Evolutionary conservation across 2,329 filamentous ascomycete genomes (phyloP).

Genomic region (Trichocomaceae sp.): DNA sequence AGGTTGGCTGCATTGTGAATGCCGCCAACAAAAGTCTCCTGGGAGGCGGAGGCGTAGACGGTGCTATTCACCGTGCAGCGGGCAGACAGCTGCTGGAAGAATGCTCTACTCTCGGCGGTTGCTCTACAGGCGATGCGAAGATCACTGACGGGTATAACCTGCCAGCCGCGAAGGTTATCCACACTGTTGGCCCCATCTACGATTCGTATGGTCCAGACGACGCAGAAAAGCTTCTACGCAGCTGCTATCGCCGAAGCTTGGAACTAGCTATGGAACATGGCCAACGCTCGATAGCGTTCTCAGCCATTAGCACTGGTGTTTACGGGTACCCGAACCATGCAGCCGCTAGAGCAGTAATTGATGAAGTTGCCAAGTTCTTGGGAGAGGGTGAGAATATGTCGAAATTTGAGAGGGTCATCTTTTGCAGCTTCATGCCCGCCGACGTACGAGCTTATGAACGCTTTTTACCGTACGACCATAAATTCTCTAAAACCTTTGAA

Average conservation of each 20-base stretch:
- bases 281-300: conserved; percentile 71
- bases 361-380: conserved; percentile 52
- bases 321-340: conserved; percentile 76
- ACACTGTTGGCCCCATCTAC: conserved; percentile 84
- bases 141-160: conserved; percentile 73
- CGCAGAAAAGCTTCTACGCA: conserved; percentile 43
- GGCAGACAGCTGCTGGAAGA: conserved; percentile 62
- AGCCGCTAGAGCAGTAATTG: conserved; percentile 66
- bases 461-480: conserved; percentile 64
- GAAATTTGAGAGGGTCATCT: conserved; percentile 65
- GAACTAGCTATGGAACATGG: conserved; percentile 62
- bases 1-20: conserved; percentile 81
- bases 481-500: background rate
- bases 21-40: conserved; percentile 74
- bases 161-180: conserved; percentile 73
- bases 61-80: conserved; percentile 78
- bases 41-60: conserved; percentile 86
- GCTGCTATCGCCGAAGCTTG: conserved; percentile 66
- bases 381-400: conserved; percentile 34
- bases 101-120: conserved; percentile 66
- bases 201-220: conserved; percentile 30
- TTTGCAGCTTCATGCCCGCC: conserved; percentile 75
- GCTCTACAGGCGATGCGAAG: conserved; percentile 70
- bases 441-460: conserved; percentile 68
- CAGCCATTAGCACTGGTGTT: conserved; percentile 76